Percentiles rank a stretch among this genome's conserved stretches.
phyloP scores from a whole-genome alignment of 169 alveolate species.

The Cryptosporidium viatorum region DNA sequence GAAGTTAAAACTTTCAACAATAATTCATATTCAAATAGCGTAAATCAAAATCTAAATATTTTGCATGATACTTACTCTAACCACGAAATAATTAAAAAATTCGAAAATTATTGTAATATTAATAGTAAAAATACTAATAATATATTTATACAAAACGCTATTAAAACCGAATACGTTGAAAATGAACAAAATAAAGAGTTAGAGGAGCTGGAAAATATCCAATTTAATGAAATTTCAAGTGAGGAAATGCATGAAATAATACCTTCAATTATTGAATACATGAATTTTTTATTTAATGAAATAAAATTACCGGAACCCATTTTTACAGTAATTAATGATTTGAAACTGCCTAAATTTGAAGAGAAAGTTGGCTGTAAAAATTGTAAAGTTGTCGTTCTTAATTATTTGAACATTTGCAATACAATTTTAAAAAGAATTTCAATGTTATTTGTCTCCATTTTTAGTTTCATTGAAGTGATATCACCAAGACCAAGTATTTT shows the following conservation, averaged over 20 bases:
- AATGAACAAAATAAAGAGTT: background rate
- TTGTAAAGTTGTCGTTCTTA: background rate
- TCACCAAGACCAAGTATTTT: constrained; percentile 41
- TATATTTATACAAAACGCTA: background rate
- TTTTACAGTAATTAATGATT: background rate
- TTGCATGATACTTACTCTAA: background rate
- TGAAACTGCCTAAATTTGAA: background rate
- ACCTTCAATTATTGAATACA: constrained; percentile 13
- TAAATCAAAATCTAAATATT: background rate
- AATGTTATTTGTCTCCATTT: constrained; percentile 16
- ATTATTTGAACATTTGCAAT: background rate
- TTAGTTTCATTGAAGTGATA: constrained; percentile 3
- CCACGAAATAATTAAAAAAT: background rate
- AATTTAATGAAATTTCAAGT: background rate
- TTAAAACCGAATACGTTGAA: background rate
- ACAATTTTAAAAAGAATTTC: background rate
- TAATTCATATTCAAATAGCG: background rate
- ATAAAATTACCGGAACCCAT: background rate
- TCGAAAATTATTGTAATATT: background rate
- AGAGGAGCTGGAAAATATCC: background rate
- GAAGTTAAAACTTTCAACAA: background rate
- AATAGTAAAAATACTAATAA: background rate
- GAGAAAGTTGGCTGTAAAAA: constrained; percentile 35
- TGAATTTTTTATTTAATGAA: constrained; percentile 2
- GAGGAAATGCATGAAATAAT: background rate